phyloP scores from a whole-genome alignment of 2,329 filamentous ascomycete genomes.

The Ilyonectria sp. region DNA sequence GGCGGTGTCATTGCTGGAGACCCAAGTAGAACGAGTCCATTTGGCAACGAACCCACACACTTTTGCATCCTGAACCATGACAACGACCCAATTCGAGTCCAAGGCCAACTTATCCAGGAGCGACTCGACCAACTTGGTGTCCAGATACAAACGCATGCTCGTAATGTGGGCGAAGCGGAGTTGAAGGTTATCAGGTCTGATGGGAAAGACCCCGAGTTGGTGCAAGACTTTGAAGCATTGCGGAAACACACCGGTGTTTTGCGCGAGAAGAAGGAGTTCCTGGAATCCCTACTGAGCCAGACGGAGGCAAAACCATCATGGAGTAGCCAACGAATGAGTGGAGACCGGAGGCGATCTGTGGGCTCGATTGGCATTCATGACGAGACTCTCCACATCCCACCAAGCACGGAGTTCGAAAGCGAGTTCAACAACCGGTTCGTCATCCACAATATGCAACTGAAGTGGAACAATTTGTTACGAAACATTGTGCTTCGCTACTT shows the following conservation, averaged over 20 bases:
- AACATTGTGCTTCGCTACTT: conserved; percentile 98
- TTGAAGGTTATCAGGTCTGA: conserved; percentile 72
- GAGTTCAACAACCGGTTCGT: conserved; percentile 99
- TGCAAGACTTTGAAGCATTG: conserved; percentile 73
- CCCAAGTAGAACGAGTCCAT: conserved; percentile 85
- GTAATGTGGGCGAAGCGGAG: conserved; percentile 82
- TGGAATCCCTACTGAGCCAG: conserved; percentile 71
- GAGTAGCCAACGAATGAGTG: conserved; percentile 46
- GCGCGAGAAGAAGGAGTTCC: conserved; percentile 70
- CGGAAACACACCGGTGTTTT: conserved; percentile 69
- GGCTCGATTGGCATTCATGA: conserved; percentile 67
- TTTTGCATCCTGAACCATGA: conserved; percentile 94
- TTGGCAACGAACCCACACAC: conserved; percentile 94
- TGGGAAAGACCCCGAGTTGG: conserved; percentile 63
- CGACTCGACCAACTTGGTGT: conserved; percentile 83
- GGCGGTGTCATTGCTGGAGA: conserved; percentile 85
- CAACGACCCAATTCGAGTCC: conserved; percentile 90
- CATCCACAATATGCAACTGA: conserved; percentile 96
- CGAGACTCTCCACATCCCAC: conserved; percentile 75
- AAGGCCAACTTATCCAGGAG: conserved; percentile 86
- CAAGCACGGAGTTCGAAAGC: conserved; percentile 86
- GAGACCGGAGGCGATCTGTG: conserved; percentile 52
- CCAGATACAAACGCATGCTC: conserved; percentile 83
- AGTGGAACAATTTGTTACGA: conserved; percentile 96
- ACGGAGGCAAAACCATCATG: conserved; percentile 58